Evolutionary conservation across 2,329 filamentous ascomycete genomes (phyloP), one percentile per base, ranked within the genome.

Genomic region (Colletotrichum lupini): DNA sequence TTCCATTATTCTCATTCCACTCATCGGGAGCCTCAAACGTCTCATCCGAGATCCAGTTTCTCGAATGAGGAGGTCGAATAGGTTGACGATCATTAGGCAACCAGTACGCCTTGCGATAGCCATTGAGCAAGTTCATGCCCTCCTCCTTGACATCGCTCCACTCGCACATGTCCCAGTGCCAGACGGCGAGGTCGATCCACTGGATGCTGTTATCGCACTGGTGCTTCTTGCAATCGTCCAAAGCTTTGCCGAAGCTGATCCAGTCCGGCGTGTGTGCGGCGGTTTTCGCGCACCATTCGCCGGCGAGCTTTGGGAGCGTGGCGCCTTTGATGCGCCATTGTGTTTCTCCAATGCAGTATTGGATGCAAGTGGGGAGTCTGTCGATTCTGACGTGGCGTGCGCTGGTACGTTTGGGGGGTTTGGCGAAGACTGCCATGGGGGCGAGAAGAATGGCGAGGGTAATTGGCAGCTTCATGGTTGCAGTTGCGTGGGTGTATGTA

Each of bases 171-270:
- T 49, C 42, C 19, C 19, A 64, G 49, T 64, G 46, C 61, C 61
- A 64, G 2, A 16, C 8, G 14, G 61, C 61, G 6, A 37, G 26
- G 8, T 64, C 22, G 30, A 53, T 35, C 61, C 61, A 64, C n/a
- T 35, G 32, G 12, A 30, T 14, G 4, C 52, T 30, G n/a, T 53
- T 19, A 30, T 22, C 53, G 61, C 61, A 64, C 30, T 64, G 61
- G 22, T 53, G 46, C 49, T 16, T 19, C 30, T 64, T 64, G 22
- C 61, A 64, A 9, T 37, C 28, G 16, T 64, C 61, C 61, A 64
- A 24, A n/a, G 52, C 52, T 5, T 14, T 46, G 46, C 61, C 61
- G 11, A 53, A 64, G 2, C 26, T 9, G 30, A 37, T 8, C 61
- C 61, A 64, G 12, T 55, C 61, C 4, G 46, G 11, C 26, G 46